These are phyloP conservation scores for Hericium alpestre DNA, from an alignment of 768 basidiomycete genomes.

Conservation along the genomic window DNA sequence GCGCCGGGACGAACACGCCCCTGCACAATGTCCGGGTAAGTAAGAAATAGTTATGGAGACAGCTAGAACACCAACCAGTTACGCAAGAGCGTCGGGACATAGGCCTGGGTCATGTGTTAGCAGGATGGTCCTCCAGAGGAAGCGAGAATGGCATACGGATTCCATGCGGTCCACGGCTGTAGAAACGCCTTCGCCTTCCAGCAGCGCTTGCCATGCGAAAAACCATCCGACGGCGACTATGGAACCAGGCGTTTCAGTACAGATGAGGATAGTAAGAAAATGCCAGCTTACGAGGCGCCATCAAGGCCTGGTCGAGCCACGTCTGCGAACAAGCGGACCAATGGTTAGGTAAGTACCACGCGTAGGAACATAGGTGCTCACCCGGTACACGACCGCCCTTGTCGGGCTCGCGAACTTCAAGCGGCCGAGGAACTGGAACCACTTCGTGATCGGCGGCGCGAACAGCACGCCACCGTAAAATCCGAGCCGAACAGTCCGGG, in stretches of 20 bases:
- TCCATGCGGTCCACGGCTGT: conserved; percentile 40
- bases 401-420: conserved; percentile 57
- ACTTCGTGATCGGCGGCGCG: conserved; percentile 73
- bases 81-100: conserved; percentile 60
- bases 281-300: conserved; percentile 50
- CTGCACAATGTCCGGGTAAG: conserved; percentile 21
- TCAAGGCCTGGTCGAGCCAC: conserved; percentile 69
- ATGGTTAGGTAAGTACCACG: neutral
- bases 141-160: conserved; percentile 17
- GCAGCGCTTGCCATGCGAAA: conserved; percentile 66
- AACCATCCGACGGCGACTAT: conserved; percentile 39
- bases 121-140: neutral
- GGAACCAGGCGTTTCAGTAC: neutral
- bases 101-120: conserved; percentile 34
- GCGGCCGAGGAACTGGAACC: conserved; percentile 66
- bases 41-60: neutral
- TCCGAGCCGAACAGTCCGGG: conserved; percentile 51
- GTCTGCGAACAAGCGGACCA: conserved; percentile 35
- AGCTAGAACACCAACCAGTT: conserved; percentile 46
- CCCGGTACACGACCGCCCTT: conserved; percentile 50
- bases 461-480: conserved; percentile 78
- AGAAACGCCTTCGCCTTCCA: conserved; percentile 60
- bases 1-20: conserved; percentile 68
- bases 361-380: conserved; percentile 20
- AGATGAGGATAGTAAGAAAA: neutral